Conservation (phyloP, 2,329 filamentous ascomycete genomes). For the Paecilomyces variotii region DNA sequence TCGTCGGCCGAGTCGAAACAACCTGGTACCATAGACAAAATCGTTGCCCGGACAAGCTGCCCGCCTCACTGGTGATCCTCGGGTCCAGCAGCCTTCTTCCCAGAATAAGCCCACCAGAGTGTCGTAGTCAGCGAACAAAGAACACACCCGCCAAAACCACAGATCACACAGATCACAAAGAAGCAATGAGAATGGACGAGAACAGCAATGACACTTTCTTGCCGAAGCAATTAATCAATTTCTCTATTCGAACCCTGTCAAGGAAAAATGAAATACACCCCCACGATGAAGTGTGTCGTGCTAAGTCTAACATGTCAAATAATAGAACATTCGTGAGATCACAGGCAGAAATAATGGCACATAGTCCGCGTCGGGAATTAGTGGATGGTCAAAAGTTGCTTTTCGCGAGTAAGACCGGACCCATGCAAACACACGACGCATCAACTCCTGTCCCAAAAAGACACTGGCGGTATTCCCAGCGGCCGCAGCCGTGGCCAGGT, state of each 20-base stretch:
- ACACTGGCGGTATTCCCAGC: constrained; percentile 26
- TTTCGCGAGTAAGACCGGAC: neutral
- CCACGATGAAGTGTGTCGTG: constrained; percentile 19
- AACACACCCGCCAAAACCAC: too few species aligned
- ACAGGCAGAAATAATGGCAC: constrained; percentile 1
- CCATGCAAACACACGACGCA: constrained; percentile 8
- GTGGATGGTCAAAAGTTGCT: neutral
- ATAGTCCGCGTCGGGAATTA: constrained; percentile 10
- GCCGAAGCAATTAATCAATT: constrained; percentile 8
- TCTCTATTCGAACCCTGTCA: constrained; percentile 16
- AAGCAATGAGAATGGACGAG: neutral
- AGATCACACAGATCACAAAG: too few species aligned
- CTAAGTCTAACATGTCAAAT: constrained; percentile 14
- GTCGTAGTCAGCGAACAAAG: too few species aligned
- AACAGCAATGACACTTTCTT: neutral
- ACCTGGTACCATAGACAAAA: neutral
- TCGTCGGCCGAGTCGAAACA: neutral
- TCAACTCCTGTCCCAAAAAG: constrained; percentile 2
- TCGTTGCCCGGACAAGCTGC: neutral
- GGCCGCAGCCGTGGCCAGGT: constrained; percentile 23
- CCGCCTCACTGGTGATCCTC: neutral
- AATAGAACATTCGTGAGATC: neutral
- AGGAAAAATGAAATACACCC: constrained; percentile 12
- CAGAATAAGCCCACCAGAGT: neutral
- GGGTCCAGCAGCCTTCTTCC: neutral